Conservation (phyloP, 345 rosid genomes). For the Clausena lansium region DNA sequence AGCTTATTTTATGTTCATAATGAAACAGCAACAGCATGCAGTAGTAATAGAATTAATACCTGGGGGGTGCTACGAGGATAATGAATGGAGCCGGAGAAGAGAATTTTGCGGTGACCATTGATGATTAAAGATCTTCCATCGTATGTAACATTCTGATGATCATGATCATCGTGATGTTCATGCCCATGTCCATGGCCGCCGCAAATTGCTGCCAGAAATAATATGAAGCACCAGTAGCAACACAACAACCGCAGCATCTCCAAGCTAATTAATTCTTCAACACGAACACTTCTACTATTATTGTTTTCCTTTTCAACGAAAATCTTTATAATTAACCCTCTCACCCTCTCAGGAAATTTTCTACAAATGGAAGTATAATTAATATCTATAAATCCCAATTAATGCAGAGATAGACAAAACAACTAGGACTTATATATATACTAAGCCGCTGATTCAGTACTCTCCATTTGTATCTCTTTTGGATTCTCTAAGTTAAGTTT, state of each 20-base stretch:
- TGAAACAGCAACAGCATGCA: neutral
- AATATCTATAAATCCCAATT: neutral
- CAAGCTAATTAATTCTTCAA: neutral
- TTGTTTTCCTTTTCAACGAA: too few species aligned
- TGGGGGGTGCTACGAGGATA: constrained; percentile 79
- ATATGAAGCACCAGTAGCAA: neutral
- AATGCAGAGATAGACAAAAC: neutral
- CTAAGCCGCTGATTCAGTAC: neutral
- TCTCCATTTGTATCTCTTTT: neutral
- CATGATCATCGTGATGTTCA: too few species aligned
- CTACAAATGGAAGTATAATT: neutral
- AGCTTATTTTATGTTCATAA: too few species aligned
- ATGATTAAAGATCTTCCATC: constrained; percentile 65
- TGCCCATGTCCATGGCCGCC: neutral
- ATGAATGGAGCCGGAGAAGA: constrained; percentile 87
- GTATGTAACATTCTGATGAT: constrained; percentile 29
- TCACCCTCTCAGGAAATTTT: too few species aligned
- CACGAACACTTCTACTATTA: too few species aligned
- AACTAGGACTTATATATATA: neutral
- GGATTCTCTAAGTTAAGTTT: neutral
- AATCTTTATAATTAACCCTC: neutral
- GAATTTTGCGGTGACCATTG: constrained; percentile 54
- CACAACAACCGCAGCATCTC: neutral
- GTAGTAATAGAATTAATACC: constrained; percentile 20
- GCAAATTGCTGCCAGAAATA: constrained; percentile 11